These are phyloP conservation scores for Penicillium janthinellum DNA, from an alignment of 2,329 filamentous ascomycete species.

Conservation along the genomic window DNA sequence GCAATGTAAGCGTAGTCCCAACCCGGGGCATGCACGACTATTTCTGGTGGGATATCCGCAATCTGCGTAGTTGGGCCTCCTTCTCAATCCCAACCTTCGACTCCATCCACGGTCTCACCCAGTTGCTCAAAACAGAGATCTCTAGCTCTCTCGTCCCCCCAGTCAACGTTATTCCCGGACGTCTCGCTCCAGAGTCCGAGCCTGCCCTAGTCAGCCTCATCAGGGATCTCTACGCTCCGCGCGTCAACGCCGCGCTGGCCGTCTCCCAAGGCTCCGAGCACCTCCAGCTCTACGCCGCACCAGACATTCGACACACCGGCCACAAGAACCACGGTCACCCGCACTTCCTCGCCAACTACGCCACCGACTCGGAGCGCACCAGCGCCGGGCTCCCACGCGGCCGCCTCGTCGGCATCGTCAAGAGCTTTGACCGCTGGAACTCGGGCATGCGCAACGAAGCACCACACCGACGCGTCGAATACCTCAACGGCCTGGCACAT, in stretches of 20 bases:
- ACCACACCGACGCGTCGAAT: conserved; percentile 82
- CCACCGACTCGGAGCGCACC: conserved; percentile 53
- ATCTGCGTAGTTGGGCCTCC: conserved; percentile 77
- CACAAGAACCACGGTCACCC: conserved; percentile 49
- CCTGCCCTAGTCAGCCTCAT: conserved; percentile 73
- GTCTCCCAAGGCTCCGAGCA: conserved; percentile 71
- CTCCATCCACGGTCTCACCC: conserved; percentile 69
- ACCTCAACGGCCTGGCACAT: conserved; percentile 82
- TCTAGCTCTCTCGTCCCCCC: conserved; percentile 43
- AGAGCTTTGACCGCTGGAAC: conserved; percentile 92
- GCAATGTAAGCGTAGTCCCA: conserved; percentile 70
- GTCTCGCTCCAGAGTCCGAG: conserved; percentile 76
- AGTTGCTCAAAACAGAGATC: conserved; percentile 71
- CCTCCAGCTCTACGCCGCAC: conserved; percentile 46
- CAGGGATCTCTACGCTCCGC: conserved; percentile 76
- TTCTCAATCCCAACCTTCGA: conserved; percentile 76
- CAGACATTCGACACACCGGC: conserved; percentile 38
- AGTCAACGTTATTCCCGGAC: conserved; percentile 43
- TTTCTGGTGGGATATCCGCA: conserved; percentile 96
- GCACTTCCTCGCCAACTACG: conserved; percentile 57
- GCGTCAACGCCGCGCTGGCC: conserved; percentile 81
- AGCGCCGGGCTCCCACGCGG: conserved; percentile 55
- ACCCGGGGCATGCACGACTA: conserved; percentile 71
- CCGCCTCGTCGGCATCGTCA: conserved; percentile 80
- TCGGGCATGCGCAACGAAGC: conserved; percentile 87